Conservation (phyloP, 495 filamentous ascomycete species). For the Aspergillus panamensis region DNA sequence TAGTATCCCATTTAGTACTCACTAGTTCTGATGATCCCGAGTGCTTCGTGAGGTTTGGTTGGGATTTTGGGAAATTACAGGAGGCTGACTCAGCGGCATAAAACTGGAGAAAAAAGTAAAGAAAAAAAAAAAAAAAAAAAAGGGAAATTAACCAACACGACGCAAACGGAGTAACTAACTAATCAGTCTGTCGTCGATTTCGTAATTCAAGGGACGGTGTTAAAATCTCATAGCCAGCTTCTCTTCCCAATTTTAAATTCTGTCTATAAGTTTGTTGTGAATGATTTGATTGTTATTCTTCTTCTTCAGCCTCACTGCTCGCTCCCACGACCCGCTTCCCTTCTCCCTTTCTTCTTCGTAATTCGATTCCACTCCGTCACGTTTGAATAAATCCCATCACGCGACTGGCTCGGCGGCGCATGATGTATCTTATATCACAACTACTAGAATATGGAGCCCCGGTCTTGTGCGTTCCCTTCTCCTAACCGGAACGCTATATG, state of each 20-base stretch:
- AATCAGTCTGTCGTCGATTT: neutral
- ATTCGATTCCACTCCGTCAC: neutral
- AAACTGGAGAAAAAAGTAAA: constrained; percentile 5
- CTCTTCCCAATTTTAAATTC: neutral
- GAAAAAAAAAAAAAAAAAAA: constrained; percentile 8
- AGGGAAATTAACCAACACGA: neutral
- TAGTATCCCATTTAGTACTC: neutral
- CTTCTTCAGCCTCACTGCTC: neutral
- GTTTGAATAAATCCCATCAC: neutral
- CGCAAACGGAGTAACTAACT: constrained; percentile 2
- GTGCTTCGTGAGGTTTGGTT: neutral
- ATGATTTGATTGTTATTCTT: neutral
- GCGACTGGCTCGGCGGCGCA: neutral
- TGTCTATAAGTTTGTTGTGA: neutral
- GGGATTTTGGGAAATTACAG: neutral
- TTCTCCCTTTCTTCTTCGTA: neutral
- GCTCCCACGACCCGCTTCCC: neutral
- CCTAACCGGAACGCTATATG: neutral
- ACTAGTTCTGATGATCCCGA: neutral
- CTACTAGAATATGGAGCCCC: constrained; percentile 48
- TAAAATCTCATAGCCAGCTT: neutral
- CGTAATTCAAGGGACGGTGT: neutral
- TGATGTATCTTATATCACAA: constrained; percentile 40
- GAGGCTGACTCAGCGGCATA: constrained; percentile 22
- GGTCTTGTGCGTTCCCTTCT: constrained; percentile 35